Conservation (phyloP, 2,329 filamentous ascomycete species). For the Pseudogymnoascus sp. region DNA sequence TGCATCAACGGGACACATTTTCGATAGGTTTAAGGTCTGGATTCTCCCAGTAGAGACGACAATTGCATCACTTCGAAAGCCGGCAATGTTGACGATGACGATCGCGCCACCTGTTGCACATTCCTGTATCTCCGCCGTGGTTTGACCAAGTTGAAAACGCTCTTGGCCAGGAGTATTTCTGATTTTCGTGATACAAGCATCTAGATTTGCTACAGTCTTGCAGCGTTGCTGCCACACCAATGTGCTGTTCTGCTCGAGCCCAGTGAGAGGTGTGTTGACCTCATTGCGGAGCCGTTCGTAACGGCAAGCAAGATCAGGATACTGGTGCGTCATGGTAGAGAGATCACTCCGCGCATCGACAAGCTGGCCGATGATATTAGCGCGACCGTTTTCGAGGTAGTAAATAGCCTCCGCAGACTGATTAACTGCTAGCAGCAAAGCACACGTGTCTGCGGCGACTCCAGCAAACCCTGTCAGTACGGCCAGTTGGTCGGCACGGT, state of each 20-base stretch:
- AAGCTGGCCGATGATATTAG: neutral
- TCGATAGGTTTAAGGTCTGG: neutral
- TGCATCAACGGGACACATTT: neutral
- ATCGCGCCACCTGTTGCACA: neutral
- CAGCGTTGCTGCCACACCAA: too few relatives aligned
- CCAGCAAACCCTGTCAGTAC: too few relatives aligned
- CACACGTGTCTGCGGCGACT: too few relatives aligned
- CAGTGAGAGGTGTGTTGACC: too few relatives aligned
- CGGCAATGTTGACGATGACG: neutral
- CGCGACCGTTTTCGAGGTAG: neutral
- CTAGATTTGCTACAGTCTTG: too few relatives aligned
- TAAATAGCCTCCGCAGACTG: neutral
- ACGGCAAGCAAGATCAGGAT: too few relatives aligned
- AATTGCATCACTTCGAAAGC: neutral
- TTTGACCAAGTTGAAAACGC: neutral
- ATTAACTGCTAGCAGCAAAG: too few relatives aligned
- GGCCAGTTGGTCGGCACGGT: too few relatives aligned
- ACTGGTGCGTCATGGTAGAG: neutral
- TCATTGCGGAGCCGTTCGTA: too few relatives aligned
- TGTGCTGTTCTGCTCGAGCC: too few relatives aligned
- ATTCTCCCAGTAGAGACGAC: neutral
- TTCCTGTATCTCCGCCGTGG: neutral
- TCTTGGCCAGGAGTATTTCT: too few relatives aligned
- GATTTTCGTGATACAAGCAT: too few relatives aligned
- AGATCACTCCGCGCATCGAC: neutral